Evolutionary conservation across 2,329 filamentous ascomycete species (phyloP).

Genomic region (Niveomyces coronatus): DNA sequence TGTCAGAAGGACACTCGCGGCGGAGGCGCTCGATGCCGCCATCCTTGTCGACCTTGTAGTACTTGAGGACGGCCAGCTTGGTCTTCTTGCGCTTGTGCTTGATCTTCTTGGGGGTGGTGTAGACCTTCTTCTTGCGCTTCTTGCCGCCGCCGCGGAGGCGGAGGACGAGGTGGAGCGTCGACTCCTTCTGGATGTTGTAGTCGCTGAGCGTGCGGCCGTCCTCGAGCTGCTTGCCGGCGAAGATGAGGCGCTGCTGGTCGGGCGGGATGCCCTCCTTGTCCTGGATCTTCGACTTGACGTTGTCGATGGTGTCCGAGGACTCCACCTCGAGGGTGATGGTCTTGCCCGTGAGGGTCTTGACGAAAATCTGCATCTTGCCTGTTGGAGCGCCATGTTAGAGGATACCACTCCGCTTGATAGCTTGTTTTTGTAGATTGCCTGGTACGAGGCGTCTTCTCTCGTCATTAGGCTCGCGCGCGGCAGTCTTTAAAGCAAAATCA

Average conservation of each 20-base stretch:
- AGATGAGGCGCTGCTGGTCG: conserved; percentile 99
- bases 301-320: conserved; percentile 99
- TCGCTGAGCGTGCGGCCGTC: conserved; percentile 97
- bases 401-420: neutral
- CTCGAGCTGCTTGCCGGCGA: conserved; percentile 99
- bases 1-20: conserved; percentile 90
- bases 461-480: conserved; percentile 1
- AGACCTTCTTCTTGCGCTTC: conserved; percentile 99
- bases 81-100: conserved; percentile 99
- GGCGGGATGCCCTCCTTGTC: conserved; percentile 99
- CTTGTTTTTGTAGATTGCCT: conserved; percentile 1
- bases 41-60: conserved; percentile 99
- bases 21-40: conserved; percentile 99
- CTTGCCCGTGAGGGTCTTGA: conserved; percentile 93
- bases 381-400: conserved; percentile 31
- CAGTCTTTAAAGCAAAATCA: neutral
- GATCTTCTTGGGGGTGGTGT: conserved; percentile 99
- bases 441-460: neutral
- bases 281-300: conserved; percentile 98
- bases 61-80: conserved; percentile 99
- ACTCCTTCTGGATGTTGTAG: conserved; percentile 99
- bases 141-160: conserved; percentile 97
- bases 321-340: conserved; percentile 99
- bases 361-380: conserved; percentile 71
- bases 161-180: conserved; percentile 93